These are phyloP conservation scores for Aegilops sharonensis DNA, from an alignment of 176 grass and related monocot genomes.

Conservation along the genomic window DNA sequence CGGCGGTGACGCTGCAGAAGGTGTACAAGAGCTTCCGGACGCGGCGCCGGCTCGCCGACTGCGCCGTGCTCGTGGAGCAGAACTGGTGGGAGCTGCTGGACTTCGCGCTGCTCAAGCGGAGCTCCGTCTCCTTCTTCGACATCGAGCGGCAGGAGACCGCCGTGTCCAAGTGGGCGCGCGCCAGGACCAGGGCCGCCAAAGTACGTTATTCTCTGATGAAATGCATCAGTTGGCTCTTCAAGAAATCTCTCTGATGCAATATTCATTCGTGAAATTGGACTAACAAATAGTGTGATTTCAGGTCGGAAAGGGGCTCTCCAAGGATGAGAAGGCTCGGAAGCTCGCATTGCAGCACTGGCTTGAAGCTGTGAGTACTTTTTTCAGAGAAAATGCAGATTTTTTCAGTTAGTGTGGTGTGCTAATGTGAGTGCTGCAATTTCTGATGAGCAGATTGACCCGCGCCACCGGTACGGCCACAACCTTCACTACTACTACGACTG, in stretches of 20 bases:
- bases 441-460: constrained; percentile 77
- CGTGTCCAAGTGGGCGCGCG: constrained; percentile 82
- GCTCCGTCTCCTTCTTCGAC: constrained; percentile 89
- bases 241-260: background rate
- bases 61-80: constrained; percentile 84
- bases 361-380: constrained; percentile 58
- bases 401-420: background rate
- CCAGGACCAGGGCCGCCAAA: constrained; percentile 79
- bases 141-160: constrained; percentile 69
- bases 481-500: constrained; percentile 90
- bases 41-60: constrained; percentile 81
- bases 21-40: constrained; percentile 97
- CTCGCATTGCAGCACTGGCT: constrained; percentile 93
- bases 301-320: constrained; percentile 84
- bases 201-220: background rate
- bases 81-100: constrained; percentile 88
- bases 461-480: constrained; percentile 94
- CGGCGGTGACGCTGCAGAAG: constrained; percentile 79
- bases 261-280: background rate
- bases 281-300: constrained; percentile 25
- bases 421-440: constrained; percentile 1
- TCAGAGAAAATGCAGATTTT: background rate
- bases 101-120: constrained; percentile 77
- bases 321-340: constrained; percentile 87
- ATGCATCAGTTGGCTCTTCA: background rate